phyloP scores from a whole-genome alignment of 2,329 filamentous ascomycete genomes.

The Pseudogymnoascus sp. region DNA sequence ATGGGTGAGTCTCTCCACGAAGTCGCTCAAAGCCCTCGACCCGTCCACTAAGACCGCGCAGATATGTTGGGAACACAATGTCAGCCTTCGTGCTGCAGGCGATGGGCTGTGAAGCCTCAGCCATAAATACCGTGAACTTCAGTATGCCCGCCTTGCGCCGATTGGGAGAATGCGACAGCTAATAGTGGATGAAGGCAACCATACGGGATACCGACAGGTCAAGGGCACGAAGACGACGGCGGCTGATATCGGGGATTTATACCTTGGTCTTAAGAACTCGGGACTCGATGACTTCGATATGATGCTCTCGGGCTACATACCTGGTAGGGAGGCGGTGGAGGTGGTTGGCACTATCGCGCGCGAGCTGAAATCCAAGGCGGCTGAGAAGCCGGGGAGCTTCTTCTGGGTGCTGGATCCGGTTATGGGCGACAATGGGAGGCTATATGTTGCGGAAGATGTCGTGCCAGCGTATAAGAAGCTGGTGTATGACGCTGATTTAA shows the following conservation, averaged over 20 bases:
- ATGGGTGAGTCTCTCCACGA: slow-evolving; percentile 51
- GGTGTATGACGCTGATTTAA: slow-evolving; percentile 75
- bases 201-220: slow-evolving; percentile 85
- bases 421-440: slow-evolving; percentile 89
- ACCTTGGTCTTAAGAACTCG: slow-evolving; percentile 73
- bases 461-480: slow-evolving; percentile 83
- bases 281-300: slow-evolving; percentile 86
- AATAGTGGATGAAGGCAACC: slow-evolving; percentile 61
- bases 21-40: neutral
- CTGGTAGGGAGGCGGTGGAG: slow-evolving; percentile 74
- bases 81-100: slow-evolving; percentile 91
- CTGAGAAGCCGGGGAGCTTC: slow-evolving; percentile 62
- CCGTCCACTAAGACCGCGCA: slow-evolving; percentile 32
- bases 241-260: slow-evolving; percentile 75
- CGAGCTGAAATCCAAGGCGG: slow-evolving; percentile 64
- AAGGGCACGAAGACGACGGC: slow-evolving; percentile 78
- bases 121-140: slow-evolving; percentile 94
- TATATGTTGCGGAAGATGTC: slow-evolving; percentile 88
- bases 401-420: slow-evolving; percentile 98
- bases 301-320: slow-evolving; percentile 90
- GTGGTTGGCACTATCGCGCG: slow-evolving; percentile 77
- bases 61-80: slow-evolving; percentile 97
- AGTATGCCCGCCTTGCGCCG: slow-evolving; percentile 50
- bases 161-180: neutral
- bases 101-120: slow-evolving; percentile 85